Evolutionary conservation across 176 grass and related monocot genomes (phyloP).

Genomic region (Lolium rigidum): DNA sequence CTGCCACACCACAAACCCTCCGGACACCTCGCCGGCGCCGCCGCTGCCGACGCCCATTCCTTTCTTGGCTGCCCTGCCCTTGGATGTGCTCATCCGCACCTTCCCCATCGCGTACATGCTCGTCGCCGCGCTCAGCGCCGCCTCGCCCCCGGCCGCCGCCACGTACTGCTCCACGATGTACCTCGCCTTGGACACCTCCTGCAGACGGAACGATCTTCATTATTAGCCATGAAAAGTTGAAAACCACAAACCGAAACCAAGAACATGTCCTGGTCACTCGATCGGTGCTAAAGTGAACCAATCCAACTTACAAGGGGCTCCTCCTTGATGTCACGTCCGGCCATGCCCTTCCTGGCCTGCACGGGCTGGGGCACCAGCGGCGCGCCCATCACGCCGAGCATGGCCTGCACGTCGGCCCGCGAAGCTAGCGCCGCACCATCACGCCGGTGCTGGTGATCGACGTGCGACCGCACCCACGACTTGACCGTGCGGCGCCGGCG

Average conservation of each 20-base stretch:
- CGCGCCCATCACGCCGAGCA: slow-evolving; percentile 82
- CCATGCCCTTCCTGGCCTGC: slow-evolving; percentile 42
- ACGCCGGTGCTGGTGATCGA: slow-evolving; percentile 29
- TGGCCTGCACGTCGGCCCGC: slow-evolving; percentile 67
- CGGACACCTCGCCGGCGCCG: slow-evolving; percentile 54
- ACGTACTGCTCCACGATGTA: slow-evolving; percentile 97
- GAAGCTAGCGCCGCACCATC: slow-evolving; percentile 18
- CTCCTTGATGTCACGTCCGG: slow-evolving; percentile 43
- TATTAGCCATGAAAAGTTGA: background rate
- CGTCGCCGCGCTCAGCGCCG: slow-evolving; percentile 58
- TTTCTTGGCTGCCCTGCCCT: slow-evolving; percentile 31
- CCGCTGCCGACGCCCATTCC: background rate
- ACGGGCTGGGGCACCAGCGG: slow-evolving; percentile 78
- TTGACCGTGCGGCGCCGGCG: slow-evolving; percentile 57
- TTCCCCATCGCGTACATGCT: slow-evolving; percentile 92
- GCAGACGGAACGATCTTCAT: background rate
- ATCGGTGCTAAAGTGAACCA: background rate
- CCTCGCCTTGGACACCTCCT: slow-evolving; percentile 73
- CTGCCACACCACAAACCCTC: slow-evolving; percentile 90
- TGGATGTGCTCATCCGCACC: slow-evolving; percentile 64
- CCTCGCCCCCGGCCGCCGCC: slow-evolving; percentile 74
- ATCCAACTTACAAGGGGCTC: slow-evolving; percentile 55
- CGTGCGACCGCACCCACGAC: slow-evolving; percentile 68
- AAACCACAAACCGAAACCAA: background rate
- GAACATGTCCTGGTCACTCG: background rate